Evolutionary conservation across 257 asterid genomes (phyloP), one percentile per base, ranked within the genome.

Genomic region (Anisodus tanguticus): DNA sequence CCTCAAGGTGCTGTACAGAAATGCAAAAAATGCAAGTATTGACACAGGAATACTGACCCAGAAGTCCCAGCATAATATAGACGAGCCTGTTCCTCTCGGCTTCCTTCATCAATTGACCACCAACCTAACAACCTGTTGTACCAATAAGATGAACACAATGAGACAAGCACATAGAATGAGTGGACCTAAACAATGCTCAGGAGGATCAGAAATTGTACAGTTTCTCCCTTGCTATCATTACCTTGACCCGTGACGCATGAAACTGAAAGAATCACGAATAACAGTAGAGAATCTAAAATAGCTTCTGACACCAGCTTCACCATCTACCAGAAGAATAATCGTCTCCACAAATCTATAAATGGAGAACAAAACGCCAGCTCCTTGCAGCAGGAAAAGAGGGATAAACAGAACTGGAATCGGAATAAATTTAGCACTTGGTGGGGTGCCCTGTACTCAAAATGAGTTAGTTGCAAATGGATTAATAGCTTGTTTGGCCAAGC

Each of bases 31-130:
- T 64, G 45, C 72, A 66, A 31, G 72, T 6, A 22, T 66, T 17
- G 45, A 68, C 76, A 80, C 11, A 2, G 39, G 74, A 86, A 77
- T 45, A 87, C 89, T 78, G 64, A 95, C 98, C 98, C 97, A 9
- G 98, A 92, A 81, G 91, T 90, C 82, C 88, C 91, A 2, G 93
- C 89, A 87, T 72, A 90, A 85, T 92, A 96, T 57, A 96, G 88
- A 72, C 95, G 95, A 83, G 99, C 99, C 87, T 93, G 94, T 89
- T 96, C 99, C 89, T 94, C 98, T 80, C 90, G 93, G 85, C 99
- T 94, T 84, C 94, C 92, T 93, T 94, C 98, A 84, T 96, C 99
- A 81, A 96, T 94, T 41, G 99, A 96, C 99, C 99, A 96, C 98
- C 98, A 96, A 72, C 99, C 99, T 77, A 96, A 85, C 64, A 93